A percentile compares a stretch with the other conserved stretches of the same genome.
These are phyloP conservation scores for Rhodotorula sp. DNA, from an alignment of 1,284 basidiomycete species.

Conservation along the genomic window DNA sequence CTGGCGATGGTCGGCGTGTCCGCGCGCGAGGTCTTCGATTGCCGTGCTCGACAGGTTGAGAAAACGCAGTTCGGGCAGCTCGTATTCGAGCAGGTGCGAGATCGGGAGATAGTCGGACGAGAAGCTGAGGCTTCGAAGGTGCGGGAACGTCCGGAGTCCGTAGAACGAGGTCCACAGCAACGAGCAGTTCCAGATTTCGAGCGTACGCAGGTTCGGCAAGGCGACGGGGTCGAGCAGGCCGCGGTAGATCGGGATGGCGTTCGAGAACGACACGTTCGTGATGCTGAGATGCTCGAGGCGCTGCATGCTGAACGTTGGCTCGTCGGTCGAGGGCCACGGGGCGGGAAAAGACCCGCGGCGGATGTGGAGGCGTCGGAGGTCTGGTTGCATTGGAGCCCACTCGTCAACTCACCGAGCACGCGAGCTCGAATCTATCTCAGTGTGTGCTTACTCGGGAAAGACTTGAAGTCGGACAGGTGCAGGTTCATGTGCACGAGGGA, in stretches of 20 bases:
- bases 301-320: not conserved
- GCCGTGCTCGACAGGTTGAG: slow-evolving; percentile 4
- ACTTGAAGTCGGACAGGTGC: not conserved
- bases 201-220: not conserved
- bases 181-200: slow-evolving; percentile 1
- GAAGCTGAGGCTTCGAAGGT: not conserved
- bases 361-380: not conserved
- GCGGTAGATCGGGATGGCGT: not conserved
- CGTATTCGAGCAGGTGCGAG: not conserved
- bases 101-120: not conserved
- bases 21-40: not conserved
- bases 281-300: not conserved
- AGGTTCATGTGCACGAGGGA: not conserved
- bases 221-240: not conserved
- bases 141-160: not conserved
- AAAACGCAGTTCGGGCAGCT: not conserved
- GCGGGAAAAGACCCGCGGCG: not conserved
- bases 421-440: too few relatives aligned
- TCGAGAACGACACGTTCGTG: not conserved
- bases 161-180: not conserved
- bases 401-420: too few relatives aligned
- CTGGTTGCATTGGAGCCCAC: not conserved
- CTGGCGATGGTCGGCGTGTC: not conserved
- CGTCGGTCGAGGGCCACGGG: not conserved
- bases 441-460: not conserved